Percentiles rank a stretch among this genome's conserved stretches.
phyloP scores from a whole-genome alignment of 148 eudicot species.

The Arctostaphylos glauca region DNA sequence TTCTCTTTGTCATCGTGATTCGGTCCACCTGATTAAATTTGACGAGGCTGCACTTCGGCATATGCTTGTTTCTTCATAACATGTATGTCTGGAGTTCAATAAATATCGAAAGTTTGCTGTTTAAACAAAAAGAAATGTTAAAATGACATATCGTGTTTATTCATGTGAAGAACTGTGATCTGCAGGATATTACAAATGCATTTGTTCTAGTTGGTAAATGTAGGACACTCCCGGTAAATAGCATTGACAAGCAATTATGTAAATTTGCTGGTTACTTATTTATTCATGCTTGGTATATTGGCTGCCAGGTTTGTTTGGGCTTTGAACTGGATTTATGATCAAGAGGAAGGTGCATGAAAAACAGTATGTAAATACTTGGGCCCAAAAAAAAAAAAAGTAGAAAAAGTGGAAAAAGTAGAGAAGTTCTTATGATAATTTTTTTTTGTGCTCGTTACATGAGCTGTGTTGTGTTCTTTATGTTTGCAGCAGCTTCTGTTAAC shows the following conservation, averaged over 20 bases:
- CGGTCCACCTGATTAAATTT: constrained; percentile 4
- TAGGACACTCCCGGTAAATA: background rate
- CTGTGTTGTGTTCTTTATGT: background rate
- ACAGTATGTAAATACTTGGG: background rate
- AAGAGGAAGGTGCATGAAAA: background rate
- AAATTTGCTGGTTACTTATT: background rate
- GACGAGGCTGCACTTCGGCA: background rate
- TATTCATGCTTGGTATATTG: background rate
- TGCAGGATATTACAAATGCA: background rate
- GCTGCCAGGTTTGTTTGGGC: background rate
- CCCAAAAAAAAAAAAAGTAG: background rate
- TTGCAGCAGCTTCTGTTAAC: background rate
- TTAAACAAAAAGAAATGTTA: no score
- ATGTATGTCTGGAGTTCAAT: background rate
- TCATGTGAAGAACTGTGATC: background rate
- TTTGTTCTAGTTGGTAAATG: background rate
- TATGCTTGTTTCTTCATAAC: background rate
- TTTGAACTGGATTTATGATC: background rate
- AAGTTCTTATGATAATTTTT: background rate
- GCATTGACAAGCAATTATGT: background rate
- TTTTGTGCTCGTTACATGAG: background rate
- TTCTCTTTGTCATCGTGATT: background rate
- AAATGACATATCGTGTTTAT: background rate
- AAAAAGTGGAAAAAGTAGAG: background rate
- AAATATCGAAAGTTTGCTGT: background rate